Conservation (phyloP, 1,284 basidiomycete genomes). For the Sporisorium reilianum region DNA sequence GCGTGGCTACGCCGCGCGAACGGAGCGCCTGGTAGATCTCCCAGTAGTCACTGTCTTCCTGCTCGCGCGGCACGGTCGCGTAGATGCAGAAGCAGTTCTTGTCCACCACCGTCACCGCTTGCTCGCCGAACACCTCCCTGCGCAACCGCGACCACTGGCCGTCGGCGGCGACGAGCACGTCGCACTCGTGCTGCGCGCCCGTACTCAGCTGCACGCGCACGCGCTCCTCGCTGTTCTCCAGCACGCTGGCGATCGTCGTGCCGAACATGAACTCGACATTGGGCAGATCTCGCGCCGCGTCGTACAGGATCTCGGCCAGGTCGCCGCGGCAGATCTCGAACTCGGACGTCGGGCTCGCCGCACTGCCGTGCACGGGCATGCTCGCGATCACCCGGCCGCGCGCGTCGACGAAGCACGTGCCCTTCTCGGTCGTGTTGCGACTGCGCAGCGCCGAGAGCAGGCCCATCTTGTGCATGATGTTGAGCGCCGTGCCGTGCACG, state of each 20-base stretch:
- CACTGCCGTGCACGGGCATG: slow-evolving; percentile 46
- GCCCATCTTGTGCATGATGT: slow-evolving; percentile 66
- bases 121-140: slow-evolving; percentile 33
- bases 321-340: slow-evolving; percentile 55
- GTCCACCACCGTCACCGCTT: slow-evolving; percentile 17
- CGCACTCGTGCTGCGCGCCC: slow-evolving; percentile 30
- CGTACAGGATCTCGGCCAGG: slow-evolving; percentile 42
- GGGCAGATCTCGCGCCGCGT: slow-evolving; percentile 13
- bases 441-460: slow-evolving; percentile 50
- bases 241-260: slow-evolving; percentile 26
- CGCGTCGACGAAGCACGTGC: slow-evolving; percentile 56
- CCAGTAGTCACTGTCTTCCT: slow-evolving; percentile 35
- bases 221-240: slow-evolving; percentile 20
- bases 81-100: slow-evolving; percentile 27
- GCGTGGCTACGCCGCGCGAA: slow-evolving; percentile 11
- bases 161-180: slow-evolving; percentile 53
- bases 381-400: slow-evolving; percentile 46
- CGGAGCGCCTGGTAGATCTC: slow-evolving; percentile 24
- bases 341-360: slow-evolving; percentile 32
- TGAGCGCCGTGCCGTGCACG: slow-evolving; percentile 58
- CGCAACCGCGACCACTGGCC: slow-evolving; percentile 51
- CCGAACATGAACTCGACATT: slow-evolving; percentile 43
- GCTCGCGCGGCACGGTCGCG: slow-evolving; percentile 31
- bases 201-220: slow-evolving; percentile 33
- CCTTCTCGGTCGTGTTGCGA: slow-evolving; percentile 65